Evolutionary conservation across 176 grass and related monocot species (phyloP), one percentile per base, ranked within the genome.

Genomic region (Zoysia pacifica): DNA sequence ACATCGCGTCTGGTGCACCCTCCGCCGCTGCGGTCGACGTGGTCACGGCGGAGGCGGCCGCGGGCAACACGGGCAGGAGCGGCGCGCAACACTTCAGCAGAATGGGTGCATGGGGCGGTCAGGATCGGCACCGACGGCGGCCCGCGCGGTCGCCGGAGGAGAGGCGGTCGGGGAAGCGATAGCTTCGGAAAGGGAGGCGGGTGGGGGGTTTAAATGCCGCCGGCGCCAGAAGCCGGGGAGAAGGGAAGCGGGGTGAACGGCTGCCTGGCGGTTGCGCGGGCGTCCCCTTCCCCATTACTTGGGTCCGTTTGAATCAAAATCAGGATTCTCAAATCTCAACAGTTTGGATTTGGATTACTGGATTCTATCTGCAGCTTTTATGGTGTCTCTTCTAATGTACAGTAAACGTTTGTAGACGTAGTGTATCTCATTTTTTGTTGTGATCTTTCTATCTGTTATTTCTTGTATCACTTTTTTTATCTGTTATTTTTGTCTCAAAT

Each of bases 41-140:
- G 89, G 59, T 28, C 13, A 83, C 16, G 66, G 83, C 77, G 11
- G 70, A 65, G 1, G 91, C 72, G 72, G 94, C 83, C 75, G 85
- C 89, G 41, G 95, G 95, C 62, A 92, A 94, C 9, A 95, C 90
- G 10, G 92, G 88, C 72, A 93, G 83, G 39, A 91, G 86, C 19
- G 92, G 80, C 59, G 87, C 78, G 84, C 92, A 28, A 28, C 28
- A 28, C 28, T 28, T 28, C 28, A 98, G 92, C 96, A 98, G 81
- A 98, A 98, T 63, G 96, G 88, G 83, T 99, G 86, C 96, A 99
- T 99, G 71, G 62, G 53, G 51, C 40, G 44, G 62, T 19, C 13
- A 7, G 83, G 86, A 81, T 82, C 48, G 52, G 14, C 47, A 43
- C 35, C 53, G 62, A 81, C 55, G 59, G 67, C 48, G 67, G 59